A percentile compares a stretch with the other conserved stretches of the same genome.
Conservation (phyloP, 768 basidiomycete genomes). For the Suillus cothurnatus region DNA sequence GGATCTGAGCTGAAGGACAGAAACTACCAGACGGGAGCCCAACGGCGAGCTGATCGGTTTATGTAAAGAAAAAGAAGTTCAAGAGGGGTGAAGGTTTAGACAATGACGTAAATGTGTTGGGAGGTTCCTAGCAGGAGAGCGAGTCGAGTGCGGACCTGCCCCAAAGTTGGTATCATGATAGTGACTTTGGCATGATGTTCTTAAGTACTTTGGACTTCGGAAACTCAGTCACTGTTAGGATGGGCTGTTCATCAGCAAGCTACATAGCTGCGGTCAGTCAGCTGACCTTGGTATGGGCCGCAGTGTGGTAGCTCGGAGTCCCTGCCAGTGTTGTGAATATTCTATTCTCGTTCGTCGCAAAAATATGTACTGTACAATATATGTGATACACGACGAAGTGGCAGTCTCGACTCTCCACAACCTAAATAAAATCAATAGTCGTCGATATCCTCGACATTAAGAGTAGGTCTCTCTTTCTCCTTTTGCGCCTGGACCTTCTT, state of each 20-base stretch:
- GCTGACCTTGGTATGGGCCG: not conserved
- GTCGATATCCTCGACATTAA: slow-evolving; percentile 30
- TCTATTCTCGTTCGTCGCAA: too few species aligned
- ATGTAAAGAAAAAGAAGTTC: not conserved
- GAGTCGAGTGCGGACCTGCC: not conserved
- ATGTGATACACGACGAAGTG: not conserved
- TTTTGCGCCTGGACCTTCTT: not conserved
- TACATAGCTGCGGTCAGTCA: not conserved
- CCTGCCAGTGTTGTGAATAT: too few species aligned
- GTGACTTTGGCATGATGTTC: not conserved
- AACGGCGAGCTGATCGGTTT: not conserved
- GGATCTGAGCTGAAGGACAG: not conserved
- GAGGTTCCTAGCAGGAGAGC: not conserved
- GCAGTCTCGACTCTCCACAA: not conserved
- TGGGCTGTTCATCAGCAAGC: not conserved
- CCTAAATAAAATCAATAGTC: not conserved
- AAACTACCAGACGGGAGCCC: too few species aligned
- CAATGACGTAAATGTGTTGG: not conserved
- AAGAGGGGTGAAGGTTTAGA: too few species aligned
- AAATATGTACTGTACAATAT: not conserved
- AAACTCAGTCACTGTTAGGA: not conserved
- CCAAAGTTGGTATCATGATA: not conserved
- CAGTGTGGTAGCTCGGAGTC: not conserved
- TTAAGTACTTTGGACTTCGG: not conserved
- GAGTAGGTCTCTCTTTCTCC: slow-evolving; percentile 21